Base-by-base conservation (phyloP, 1,139 yeast genomes). In the Saccharomyces pastorianus region DNA sequence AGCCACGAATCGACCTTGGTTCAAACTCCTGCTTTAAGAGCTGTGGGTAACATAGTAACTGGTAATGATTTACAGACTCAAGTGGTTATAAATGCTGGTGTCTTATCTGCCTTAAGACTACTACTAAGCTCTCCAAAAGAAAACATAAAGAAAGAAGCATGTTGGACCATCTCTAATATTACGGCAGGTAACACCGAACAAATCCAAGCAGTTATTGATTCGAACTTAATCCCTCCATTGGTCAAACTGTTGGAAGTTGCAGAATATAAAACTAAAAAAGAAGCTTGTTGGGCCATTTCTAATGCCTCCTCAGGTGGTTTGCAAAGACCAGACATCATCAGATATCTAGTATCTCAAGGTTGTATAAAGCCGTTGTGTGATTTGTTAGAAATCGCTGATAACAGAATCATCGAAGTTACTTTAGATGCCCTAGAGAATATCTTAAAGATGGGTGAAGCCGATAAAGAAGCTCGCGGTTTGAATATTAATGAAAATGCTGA, bases 271-370 rank as follows among this genome's bases (percentile, higher is more conserved):
- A 93, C 98, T 47, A 88, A 89, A 72, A 93, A 93, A 74, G 99
- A 93, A 76, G 99, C 99, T 9, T 91, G 99, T 77, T 93, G 99
- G 99, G 99, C 98, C 41, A 87, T 93, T 64, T 90, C 98, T 41
- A 93, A 93, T 71, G 99, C 99, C 48, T 88, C 96, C 17, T 87
- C 96, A 20, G 98, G 99, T 65, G 98, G 97, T 38, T 78, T 90
- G 63, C 79, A 86, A 49, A 86, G 84, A 71, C 98, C 99, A 6
- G 96, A 90, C 54, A 96, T 90, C 71, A 91, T 93, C 63, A 82
- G 93, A 64, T 93, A 90, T 73, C 80, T 93, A 64, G 99, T 93
- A 46, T 78, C 79, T 64, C 98, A 93, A 75, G 99, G 98, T 46
- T 90, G 98, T 75, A 91, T 93, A 73, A 93, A 91, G 75, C 99